Conservation (phyloP, 164 flowering plant genomes). For the Cinnamomum micranthum region DNA sequence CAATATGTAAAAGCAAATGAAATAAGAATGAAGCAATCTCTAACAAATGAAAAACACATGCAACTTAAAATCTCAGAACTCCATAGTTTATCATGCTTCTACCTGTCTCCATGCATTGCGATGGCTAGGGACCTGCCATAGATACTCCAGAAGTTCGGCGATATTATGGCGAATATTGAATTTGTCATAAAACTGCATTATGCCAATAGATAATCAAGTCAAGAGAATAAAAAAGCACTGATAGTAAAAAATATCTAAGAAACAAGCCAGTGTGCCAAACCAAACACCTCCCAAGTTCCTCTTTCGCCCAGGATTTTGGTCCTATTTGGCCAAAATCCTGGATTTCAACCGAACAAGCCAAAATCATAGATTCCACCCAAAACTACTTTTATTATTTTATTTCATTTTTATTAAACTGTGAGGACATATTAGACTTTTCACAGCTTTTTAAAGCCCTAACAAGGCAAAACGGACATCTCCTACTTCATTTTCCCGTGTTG, state of each 20-base stretch:
- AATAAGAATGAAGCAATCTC: neutral
- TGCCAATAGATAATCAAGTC: neutral
- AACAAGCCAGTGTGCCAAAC: too few relatives aligned
- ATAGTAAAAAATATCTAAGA: neutral
- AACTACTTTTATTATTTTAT: too few relatives aligned
- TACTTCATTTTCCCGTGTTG: too few relatives aligned
- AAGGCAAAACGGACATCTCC: too few relatives aligned
- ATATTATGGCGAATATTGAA: constrained; percentile 98
- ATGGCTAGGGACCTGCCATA: constrained; percentile 98
- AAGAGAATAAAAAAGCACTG: constrained; percentile 1
- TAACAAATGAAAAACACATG: neutral
- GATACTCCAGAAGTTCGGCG: constrained; percentile 97
- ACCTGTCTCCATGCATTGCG: constrained; percentile 95
- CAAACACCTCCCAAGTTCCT: too few relatives aligned
- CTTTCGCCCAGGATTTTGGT: too few relatives aligned
- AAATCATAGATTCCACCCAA: too few relatives aligned
- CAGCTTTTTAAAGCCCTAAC: too few relatives aligned
- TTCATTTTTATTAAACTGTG: too few relatives aligned
- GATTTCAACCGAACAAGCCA: too few relatives aligned
- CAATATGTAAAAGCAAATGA: neutral
- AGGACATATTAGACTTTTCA: too few relatives aligned
- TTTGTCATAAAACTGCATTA: constrained; percentile 92
- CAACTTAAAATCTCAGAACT: neutral
- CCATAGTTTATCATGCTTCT: neutral
- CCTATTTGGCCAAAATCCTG: too few relatives aligned